phyloP scores from a whole-genome alignment of 2,329 filamentous ascomycete species.

The Fusarium sp. region DNA sequence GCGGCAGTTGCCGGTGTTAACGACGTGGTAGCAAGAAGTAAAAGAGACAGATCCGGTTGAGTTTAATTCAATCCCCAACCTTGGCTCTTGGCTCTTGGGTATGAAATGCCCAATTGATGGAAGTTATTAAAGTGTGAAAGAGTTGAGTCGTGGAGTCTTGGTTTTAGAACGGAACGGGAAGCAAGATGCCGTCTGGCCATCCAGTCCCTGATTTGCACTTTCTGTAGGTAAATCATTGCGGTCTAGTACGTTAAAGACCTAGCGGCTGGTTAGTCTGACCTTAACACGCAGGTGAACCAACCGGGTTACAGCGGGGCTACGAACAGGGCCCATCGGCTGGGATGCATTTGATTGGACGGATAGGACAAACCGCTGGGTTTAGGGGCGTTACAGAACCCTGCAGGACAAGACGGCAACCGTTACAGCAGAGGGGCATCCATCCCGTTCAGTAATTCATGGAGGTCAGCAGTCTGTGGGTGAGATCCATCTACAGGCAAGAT shows the following conservation, averaged over 20 bases:
- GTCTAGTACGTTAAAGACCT: background rate
- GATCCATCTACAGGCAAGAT: background rate
- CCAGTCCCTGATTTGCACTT: conserved; percentile 18
- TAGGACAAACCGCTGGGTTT: conserved; percentile 5
- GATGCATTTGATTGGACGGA: background rate
- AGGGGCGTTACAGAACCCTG: conserved; percentile 21
- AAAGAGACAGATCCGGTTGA: background rate
- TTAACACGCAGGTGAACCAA: background rate
- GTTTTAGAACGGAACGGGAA: conserved; percentile 25
- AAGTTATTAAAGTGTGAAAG: background rate
- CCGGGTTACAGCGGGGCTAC: background rate
- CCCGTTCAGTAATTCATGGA: too few species aligned
- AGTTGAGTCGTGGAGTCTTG: conserved; percentile 27
- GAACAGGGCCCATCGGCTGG: background rate
- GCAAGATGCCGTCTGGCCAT: conserved; percentile 22
- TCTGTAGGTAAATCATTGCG: background rate
- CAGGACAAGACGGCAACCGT: conserved; percentile 3
- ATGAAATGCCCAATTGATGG: background rate
- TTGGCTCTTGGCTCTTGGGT: background rate
- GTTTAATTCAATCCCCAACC: background rate
- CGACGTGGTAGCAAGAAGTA: background rate
- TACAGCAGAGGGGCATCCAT: background rate
- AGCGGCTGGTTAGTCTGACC: background rate
- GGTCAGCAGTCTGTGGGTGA: background rate
- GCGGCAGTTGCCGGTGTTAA: background rate